Percentiles rank a stretch among this genome's conserved stretches.
phyloP scores from a whole-genome alignment of 257 asterid genomes.

The Paraleonurus japonicus region DNA sequence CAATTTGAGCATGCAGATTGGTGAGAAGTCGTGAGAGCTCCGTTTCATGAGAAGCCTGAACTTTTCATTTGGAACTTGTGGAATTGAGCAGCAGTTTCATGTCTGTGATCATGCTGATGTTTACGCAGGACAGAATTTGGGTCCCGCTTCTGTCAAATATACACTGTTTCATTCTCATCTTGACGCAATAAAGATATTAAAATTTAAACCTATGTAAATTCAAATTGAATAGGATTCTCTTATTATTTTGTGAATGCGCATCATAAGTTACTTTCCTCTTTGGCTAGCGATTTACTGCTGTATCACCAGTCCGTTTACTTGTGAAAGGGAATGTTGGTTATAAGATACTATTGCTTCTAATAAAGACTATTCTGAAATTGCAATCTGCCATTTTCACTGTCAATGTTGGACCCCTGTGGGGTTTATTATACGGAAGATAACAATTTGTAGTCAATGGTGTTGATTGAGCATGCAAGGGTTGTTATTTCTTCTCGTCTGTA shows the following conservation, averaged over 20 bases:
- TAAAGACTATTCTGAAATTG: constrained; percentile 1
- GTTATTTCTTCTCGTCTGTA: not conserved
- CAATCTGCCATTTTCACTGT: not conserved
- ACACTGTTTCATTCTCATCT: constrained; percentile 22
- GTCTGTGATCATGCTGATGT: constrained; percentile 8
- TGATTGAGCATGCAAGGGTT: not conserved
- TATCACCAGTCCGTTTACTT: constrained; percentile 17
- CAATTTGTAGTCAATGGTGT: not conserved
- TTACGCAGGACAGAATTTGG: constrained; percentile 11
- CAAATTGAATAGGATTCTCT: constrained; percentile 23
- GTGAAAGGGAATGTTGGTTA: not conserved
- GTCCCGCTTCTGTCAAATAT: constrained; percentile 17
- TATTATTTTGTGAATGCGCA: constrained; percentile 10
- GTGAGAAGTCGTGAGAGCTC: constrained; percentile 33
- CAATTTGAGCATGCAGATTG: constrained; percentile 34
- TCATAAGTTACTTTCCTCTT: not conserved
- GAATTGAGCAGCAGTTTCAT: constrained; percentile 33
- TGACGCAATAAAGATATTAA: constrained; percentile 25
- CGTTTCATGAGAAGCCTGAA: constrained; percentile 26
- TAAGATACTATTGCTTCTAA: constrained; percentile 6
- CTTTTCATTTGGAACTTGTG: constrained; percentile 18
- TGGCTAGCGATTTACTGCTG: constrained; percentile 24
- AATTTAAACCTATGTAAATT: constrained; percentile 9
- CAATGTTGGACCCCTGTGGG: not conserved
- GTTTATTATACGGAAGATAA: not conserved